Evolutionary conservation across 345 rosid species (phyloP).

Genomic region (Citrus unshiu): DNA sequence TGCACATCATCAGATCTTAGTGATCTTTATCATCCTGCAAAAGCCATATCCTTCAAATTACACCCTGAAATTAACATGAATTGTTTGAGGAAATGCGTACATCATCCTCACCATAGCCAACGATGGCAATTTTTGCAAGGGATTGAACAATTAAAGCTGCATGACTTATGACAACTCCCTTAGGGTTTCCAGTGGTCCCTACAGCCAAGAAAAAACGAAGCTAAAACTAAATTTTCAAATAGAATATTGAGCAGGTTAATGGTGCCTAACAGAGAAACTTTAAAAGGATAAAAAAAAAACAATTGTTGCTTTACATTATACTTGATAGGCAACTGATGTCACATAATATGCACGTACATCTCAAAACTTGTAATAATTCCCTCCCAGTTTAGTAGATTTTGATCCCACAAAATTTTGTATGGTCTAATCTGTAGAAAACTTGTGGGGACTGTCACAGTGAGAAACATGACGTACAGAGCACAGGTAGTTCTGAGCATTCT

Average conservation of each 20-base stretch:
- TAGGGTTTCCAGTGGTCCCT: constrained; percentile 94
- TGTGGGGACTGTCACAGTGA: background rate
- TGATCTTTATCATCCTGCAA: constrained; percentile 1
- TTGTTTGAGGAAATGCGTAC: constrained; percentile 37
- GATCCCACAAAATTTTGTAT: background rate
- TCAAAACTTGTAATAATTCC: background rate
- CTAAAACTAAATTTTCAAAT: background rate
- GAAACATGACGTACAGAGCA: background rate
- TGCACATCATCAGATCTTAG: background rate
- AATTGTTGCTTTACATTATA: background rate
- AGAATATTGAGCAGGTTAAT: background rate
- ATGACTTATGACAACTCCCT: constrained; percentile 75
- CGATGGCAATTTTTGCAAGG: constrained; percentile 71
- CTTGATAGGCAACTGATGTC: background rate
- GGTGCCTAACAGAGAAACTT: background rate
- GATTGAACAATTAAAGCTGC: constrained; percentile 74
- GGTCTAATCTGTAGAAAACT: background rate
- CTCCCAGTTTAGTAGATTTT: background rate
- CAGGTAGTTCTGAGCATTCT: background rate
- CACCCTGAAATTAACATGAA: background rate
- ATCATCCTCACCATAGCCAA: constrained; percentile 80
- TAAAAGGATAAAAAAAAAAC: background rate
- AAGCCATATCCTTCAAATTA: background rate
- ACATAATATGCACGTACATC: background rate
- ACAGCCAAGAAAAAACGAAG: constrained; percentile 12